Evolutionary conservation across 768 basidiomycete species (phyloP), one percentile per base, ranked within the genome.

Genomic region (Cystofilobasidium macerans): DNA sequence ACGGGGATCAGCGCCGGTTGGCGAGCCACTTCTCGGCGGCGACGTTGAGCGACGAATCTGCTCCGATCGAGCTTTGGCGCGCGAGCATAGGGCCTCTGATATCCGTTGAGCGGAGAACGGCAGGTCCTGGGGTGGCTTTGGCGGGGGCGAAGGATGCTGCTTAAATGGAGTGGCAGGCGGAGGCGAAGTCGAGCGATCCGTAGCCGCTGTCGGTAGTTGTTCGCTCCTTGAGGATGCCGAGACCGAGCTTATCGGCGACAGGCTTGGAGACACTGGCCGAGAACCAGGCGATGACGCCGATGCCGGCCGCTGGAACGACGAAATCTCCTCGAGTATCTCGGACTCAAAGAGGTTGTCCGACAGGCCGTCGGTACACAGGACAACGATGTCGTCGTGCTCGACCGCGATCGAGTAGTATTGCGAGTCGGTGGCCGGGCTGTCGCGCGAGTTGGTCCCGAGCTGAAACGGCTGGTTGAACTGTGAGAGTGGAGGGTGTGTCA

Each of bases 401-500:
- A 80, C 78, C 36, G 70, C 71, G 58, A 79, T 69, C 43, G 72
- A 73, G 62, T 86, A 82, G 7, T 85, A 77, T 65, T 85, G 85
- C 1, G 88, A 87, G 57, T 88, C 82, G 24, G 80, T 72, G 71
- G 74, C 72, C 20, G 87, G 86, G 30, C 80, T 81, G 24, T 84
- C 83, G n/a, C 81, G 76, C 2, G 81, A 81, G 47, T 81, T 78
- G 2, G 74, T 75, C 0, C 76, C 76, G 13, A 77, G 69, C 65
- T 75, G 71, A 33, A 81, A 78, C 0, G 83, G 84, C n/a, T 81
- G 82, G 70, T 85, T 85, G 75, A 85, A 85, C 53, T 59, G 26
- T 26, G 35, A 5, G 28, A 14, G 38, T 30, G 8, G 28, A 35
- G 5, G 32, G 28, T 24, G 47, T 18, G 36, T 33, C 28, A 47